Percentiles rank a stretch among this genome's conserved stretches.
Evolutionary conservation across 202 grass and related monocot genomes (phyloP).

Genomic region (Schoenoplectus triqueter): DNA sequence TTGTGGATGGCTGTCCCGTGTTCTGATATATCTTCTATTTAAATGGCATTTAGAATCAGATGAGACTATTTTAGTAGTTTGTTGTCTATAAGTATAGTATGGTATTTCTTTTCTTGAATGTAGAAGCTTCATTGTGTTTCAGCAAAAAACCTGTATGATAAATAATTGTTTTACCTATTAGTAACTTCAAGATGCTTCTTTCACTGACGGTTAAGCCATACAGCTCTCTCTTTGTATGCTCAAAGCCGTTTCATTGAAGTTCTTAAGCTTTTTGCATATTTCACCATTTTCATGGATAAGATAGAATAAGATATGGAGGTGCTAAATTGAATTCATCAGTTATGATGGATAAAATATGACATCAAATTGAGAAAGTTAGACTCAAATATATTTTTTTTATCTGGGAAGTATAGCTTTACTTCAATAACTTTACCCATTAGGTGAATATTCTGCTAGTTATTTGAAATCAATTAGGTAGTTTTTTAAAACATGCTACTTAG

Average conservation of each 20-base stretch:
- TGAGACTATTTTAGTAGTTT: neutral
- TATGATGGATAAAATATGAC: constrained; percentile 11
- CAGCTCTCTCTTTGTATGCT: neutral
- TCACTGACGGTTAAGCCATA: neutral
- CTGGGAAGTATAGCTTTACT: too few species aligned
- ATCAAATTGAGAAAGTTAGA: neutral
- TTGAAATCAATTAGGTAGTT: neutral
- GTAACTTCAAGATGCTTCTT: neutral
- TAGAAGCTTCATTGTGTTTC: constrained; percentile 6
- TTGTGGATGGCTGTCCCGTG: constrained; percentile 64
- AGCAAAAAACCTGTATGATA: constrained; percentile 22
- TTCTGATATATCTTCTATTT: constrained; percentile 46
- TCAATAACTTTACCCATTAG: too few species aligned
- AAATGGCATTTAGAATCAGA: constrained; percentile 28
- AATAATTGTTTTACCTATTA: neutral
- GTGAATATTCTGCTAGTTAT: neutral
- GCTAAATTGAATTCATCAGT: neutral
- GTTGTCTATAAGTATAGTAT: constrained; percentile 17
- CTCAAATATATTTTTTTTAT: neutral
- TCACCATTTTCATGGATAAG: neutral
- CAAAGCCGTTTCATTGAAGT: neutral
- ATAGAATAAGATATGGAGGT: neutral
- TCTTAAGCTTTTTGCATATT: neutral
- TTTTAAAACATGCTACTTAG: neutral
- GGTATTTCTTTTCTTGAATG: neutral